Evolutionary conservation across 2,329 filamentous ascomycete species (phyloP).

Genomic region (Verticillium dahliae): DNA sequence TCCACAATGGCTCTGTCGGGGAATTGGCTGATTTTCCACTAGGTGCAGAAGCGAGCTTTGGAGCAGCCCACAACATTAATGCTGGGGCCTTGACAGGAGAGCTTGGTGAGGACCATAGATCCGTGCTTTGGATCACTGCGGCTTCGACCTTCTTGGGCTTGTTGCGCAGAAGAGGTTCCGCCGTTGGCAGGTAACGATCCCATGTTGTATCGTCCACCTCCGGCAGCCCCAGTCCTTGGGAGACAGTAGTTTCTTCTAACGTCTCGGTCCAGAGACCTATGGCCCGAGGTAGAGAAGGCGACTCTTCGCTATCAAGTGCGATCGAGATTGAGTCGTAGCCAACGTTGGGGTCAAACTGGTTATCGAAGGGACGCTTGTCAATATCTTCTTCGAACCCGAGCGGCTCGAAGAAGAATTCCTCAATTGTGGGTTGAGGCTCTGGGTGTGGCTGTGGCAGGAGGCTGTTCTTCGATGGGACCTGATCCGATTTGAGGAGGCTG

Average conservation of each 20-base stretch:
- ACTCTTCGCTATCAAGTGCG: slow-evolving; percentile 20
- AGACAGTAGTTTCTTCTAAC: not conserved
- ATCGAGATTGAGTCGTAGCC: slow-evolving; percentile 21
- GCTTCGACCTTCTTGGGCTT: slow-evolving; percentile 20
- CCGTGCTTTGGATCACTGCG: slow-evolving; percentile 25
- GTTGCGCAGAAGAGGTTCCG: slow-evolving; percentile 18
- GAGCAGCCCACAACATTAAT: not conserved
- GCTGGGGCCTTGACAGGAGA: not conserved
- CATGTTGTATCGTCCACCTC: slow-evolving; percentile 30
- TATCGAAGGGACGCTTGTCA: slow-evolving; percentile 17
- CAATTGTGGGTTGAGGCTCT: slow-evolving; percentile 12
- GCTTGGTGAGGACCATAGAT: slow-evolving; percentile 23
- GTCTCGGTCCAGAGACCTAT: slow-evolving; percentile 9
- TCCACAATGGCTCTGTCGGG: not conserved
- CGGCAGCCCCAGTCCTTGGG: slow-evolving; percentile 19
- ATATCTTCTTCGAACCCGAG: slow-evolving; percentile 14
- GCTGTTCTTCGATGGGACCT: slow-evolving; percentile 45
- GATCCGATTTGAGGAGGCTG: slow-evolving; percentile 45
- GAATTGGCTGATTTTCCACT: not conserved
- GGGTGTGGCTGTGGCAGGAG: slow-evolving; percentile 32
- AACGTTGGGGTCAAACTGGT: slow-evolving; percentile 12
- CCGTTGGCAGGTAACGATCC: slow-evolving; percentile 23
- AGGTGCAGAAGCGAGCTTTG: not conserved
- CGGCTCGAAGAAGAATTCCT: slow-evolving; percentile 25
- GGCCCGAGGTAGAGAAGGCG: slow-evolving; percentile 4